Percentiles rank a stretch among this genome's conserved stretches.
These are phyloP conservation scores for Volvox africanus DNA, from an alignment of 139 green algal genomes.

Conservation along the genomic window DNA sequence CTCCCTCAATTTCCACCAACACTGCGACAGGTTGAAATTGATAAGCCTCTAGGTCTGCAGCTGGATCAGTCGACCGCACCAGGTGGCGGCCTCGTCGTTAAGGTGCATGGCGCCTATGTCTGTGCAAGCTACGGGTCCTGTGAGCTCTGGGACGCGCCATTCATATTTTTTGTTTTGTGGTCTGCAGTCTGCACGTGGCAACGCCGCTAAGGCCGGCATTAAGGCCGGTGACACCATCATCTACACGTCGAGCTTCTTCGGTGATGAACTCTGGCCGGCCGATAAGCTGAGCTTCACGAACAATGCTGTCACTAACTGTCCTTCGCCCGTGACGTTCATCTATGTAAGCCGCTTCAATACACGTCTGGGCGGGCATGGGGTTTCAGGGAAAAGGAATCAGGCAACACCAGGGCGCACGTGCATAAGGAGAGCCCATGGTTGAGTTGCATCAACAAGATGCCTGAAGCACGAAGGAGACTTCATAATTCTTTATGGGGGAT, in stretches of 20 bases:
- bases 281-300: constrained; percentile 81
- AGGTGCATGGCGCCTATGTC: constrained; percentile 46
- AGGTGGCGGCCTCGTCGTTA: constrained; percentile 85
- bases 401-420: no score
- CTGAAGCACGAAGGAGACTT: no score
- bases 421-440: no score
- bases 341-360: constrained; percentile 53
- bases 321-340: constrained; percentile 83
- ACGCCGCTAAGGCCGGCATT: constrained; percentile 93
- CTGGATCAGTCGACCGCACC: constrained; percentile 74
- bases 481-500: no score
- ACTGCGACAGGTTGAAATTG: constrained; percentile 80
- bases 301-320: constrained; percentile 57
- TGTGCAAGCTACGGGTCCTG: no score
- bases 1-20: not conserved
- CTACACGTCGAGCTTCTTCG: constrained; percentile 93
- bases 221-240: constrained; percentile 71
- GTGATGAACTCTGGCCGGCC: constrained; percentile 97
- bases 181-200: constrained; percentile 78
- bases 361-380: no score
- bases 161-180: not conserved
- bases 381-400: no score
- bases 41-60: constrained; percentile 92
- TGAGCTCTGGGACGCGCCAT: no score
- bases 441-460: no score